phyloP scores from a whole-genome alignment of 345 rosid species.

The Salix purpurea region DNA sequence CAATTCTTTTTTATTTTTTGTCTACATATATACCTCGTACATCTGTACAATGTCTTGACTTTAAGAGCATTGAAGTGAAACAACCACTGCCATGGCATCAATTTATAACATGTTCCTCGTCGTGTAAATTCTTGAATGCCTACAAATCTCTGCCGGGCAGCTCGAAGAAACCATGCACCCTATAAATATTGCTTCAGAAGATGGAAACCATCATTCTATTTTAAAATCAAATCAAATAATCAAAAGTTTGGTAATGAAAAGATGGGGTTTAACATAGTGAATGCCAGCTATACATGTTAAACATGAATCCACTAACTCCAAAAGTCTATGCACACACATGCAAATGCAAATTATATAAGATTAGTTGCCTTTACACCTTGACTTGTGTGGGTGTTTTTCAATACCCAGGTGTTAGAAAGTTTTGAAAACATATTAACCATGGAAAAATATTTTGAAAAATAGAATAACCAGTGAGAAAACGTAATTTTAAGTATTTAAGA shows the following conservation, averaged over 20 bases:
- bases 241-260: neutral
- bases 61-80: neutral
- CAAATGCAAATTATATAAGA: neutral
- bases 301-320: conserved; percentile 4
- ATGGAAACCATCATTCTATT: neutral
- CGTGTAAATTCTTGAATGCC: neutral
- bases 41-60: neutral
- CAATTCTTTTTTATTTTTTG: too few relatives aligned
- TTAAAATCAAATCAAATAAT: conserved; percentile 20
- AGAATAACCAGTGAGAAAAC: too few relatives aligned
- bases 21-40: too few relatives aligned
- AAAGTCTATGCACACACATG: neutral
- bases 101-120: too few relatives aligned
- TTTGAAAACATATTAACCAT: too few relatives aligned
- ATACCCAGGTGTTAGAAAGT: too few relatives aligned
- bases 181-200: neutral
- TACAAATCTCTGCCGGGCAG: neutral
- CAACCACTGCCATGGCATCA: neutral
- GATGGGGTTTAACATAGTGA: conserved; percentile 18
- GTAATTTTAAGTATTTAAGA: too few relatives aligned
- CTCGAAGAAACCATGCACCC: neutral
- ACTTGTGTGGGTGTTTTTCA: neutral
- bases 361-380: neutral
- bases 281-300: conserved; percentile 33
- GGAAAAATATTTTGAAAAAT: too few relatives aligned